phyloP scores from a whole-genome alignment of 2,329 filamentous ascomycete species.

The Hymenoscyphus infarciens region DNA sequence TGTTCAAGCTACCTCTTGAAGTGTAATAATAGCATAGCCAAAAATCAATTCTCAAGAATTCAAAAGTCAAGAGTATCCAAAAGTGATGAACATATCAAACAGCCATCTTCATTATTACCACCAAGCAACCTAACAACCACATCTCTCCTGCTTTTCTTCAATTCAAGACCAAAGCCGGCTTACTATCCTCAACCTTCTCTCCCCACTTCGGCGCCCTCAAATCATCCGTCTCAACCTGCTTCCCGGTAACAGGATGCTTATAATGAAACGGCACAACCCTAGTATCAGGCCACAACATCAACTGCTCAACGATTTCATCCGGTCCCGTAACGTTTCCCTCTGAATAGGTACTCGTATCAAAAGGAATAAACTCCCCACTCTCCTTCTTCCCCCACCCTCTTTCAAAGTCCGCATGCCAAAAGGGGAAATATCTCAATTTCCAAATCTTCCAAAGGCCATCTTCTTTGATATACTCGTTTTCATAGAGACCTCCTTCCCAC shows the following conservation, averaged over 20 bases:
- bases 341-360: constrained; percentile 43
- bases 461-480: constrained; percentile 58
- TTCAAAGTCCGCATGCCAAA: constrained; percentile 54
- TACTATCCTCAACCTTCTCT: constrained; percentile 8
- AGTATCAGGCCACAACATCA: constrained; percentile 55
- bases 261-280: constrained; percentile 30
- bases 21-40: background rate
- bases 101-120: background rate
- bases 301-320: constrained; percentile 50
- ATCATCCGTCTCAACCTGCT: constrained; percentile 9
- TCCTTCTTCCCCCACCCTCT: constrained; percentile 52
- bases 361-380: constrained; percentile 48
- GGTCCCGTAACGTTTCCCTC: constrained; percentile 47
- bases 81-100: background rate
- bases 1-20: constrained; percentile 14
- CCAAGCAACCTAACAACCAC: background rate
- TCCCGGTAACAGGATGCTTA: constrained; percentile 10
- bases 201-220: constrained; percentile 8
- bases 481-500: constrained; percentile 57
- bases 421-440: constrained; percentile 52
- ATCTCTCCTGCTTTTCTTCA: background rate
- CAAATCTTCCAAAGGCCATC: constrained; percentile 52
- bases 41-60: background rate
- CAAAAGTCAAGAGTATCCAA: no score
- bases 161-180: constrained; percentile 11